Conservation (phyloP, 371 early-diverging fungal genomes). For the Paraphysoderma sedebokerense region DNA sequence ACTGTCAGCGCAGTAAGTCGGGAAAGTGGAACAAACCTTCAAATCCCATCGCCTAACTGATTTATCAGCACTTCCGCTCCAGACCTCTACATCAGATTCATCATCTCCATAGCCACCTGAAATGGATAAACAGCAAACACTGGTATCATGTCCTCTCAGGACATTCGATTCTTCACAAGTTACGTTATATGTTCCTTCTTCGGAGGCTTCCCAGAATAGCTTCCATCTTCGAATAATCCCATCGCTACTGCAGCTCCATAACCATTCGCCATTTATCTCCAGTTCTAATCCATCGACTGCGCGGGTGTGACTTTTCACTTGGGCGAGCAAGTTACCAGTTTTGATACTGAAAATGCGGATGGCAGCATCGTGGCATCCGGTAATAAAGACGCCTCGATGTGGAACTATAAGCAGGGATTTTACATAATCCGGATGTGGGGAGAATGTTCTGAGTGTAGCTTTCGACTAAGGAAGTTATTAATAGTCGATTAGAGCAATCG, state of each 20-base stretch:
- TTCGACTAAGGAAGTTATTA: too few relatives aligned
- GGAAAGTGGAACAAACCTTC: not conserved
- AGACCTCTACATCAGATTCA: not conserved
- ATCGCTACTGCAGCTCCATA: slow-evolving; percentile 29
- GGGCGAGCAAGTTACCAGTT: slow-evolving; percentile 21
- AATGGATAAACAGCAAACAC: slow-evolving; percentile 19
- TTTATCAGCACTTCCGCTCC: slow-evolving; percentile 38
- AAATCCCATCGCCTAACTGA: slow-evolving; percentile 42
- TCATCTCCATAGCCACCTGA: slow-evolving; percentile 3
- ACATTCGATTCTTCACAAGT: slow-evolving; percentile 20
- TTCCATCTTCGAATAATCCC: slow-evolving; percentile 40
- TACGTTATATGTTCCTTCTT: too few relatives aligned
- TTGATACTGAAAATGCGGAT: slow-evolving; percentile 43
- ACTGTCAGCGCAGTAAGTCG: slow-evolving; percentile 3
- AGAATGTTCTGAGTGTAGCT: slow-evolving; percentile 29
- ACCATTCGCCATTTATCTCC: slow-evolving; percentile 17
- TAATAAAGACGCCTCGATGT: slow-evolving; percentile 21
- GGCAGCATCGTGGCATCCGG: slow-evolving; percentile 51
- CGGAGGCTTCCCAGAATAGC: too few relatives aligned
- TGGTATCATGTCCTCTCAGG: slow-evolving; percentile 49
- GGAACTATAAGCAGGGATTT: slow-evolving; percentile 34
- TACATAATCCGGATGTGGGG: slow-evolving; percentile 52
- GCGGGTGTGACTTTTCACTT: slow-evolving; percentile 38
- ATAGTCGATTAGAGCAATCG: too few relatives aligned
- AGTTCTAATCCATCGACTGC: slow-evolving; percentile 40